A percentile compares a stretch with the other conserved stretches of the same genome.
Conservation (phyloP, 148 eudicot species). For the Salicornia ramosissima region DNA sequence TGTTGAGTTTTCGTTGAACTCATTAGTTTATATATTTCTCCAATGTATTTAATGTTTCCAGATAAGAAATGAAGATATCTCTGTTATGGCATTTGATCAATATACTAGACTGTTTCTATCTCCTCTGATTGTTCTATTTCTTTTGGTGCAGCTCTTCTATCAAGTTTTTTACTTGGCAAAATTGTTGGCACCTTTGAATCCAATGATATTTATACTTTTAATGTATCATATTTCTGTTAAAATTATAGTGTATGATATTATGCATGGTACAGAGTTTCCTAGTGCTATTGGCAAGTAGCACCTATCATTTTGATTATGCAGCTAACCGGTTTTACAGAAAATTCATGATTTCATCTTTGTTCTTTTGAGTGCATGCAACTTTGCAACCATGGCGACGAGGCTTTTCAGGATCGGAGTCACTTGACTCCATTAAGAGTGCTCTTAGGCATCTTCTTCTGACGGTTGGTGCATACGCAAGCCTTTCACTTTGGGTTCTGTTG, state of each 20-base stretch:
- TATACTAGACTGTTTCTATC: neutral
- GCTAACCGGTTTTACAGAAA: conserved; percentile 24
- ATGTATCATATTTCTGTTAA: conserved; percentile 5
- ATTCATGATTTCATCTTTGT: conserved; percentile 31
- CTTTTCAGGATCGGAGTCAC: conserved; percentile 61
- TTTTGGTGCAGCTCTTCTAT: neutral
- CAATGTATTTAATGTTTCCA: conserved; percentile 9
- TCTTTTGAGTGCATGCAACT: conserved; percentile 32
- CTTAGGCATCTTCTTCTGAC: conserved; percentile 62
- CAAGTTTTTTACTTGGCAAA: neutral
- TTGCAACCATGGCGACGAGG: conserved; percentile 72
- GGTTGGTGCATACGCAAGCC: conserved; percentile 49
- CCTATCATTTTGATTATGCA: conserved; percentile 11
- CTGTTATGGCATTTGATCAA: neutral
- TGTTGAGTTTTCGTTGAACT: conserved; percentile 12
- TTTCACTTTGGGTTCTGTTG: conserved; percentile 38
- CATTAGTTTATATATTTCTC: conserved; percentile 13
- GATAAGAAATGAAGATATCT: neutral
- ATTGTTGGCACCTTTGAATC: neutral
- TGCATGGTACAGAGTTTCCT: conserved; percentile 11
- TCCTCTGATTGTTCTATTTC: neutral
- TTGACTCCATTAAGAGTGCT: conserved; percentile 66
- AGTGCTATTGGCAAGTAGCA: conserved; percentile 16
- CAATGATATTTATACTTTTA: neutral
- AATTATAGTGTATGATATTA: conserved; percentile 4